Evolutionary conservation across 2,329 filamentous ascomycete genomes (phyloP).

Genomic region (Allantophomopsis cytisporea): DNA sequence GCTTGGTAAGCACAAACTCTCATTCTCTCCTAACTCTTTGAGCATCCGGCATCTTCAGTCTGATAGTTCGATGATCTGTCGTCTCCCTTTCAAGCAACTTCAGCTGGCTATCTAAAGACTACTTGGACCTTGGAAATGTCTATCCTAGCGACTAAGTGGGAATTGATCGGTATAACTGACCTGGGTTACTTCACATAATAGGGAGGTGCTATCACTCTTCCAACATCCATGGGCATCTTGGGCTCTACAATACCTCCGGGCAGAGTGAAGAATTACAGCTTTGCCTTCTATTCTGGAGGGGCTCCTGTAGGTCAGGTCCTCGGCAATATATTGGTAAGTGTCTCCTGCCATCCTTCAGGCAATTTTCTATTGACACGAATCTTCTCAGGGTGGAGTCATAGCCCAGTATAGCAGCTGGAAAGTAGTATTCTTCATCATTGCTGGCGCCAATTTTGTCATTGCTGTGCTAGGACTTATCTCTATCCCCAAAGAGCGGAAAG

Average conservation of each 20-base stretch:
- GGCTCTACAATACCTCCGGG: slow-evolving; percentile 54
- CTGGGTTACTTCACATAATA: no score
- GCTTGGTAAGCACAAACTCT: no score
- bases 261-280: slow-evolving; percentile 49
- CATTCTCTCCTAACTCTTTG: no score
- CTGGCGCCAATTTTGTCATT: slow-evolving; percentile 42
- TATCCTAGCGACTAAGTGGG: no score
- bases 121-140: no score
- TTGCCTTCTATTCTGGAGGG: slow-evolving; percentile 45
- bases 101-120: no score
- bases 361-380: no score
- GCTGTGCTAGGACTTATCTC: slow-evolving; percentile 42
- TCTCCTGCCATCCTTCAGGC: no score
- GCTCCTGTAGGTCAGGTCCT: slow-evolving; percentile 50
- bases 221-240: slow-evolving; percentile 57
- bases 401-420: slow-evolving; percentile 49
- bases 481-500: slow-evolving; percentile 36
- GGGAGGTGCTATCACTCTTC: slow-evolving; percentile 45
- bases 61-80: no score
- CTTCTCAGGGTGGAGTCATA: slow-evolving; percentile 43
- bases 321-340: slow-evolving; percentile 30
- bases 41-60: no score
- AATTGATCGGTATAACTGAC: no score
- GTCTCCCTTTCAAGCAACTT: no score
- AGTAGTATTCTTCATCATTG: slow-evolving; percentile 53